Percentiles rank a stretch among this genome's conserved stretches.
These are phyloP conservation scores for Anisodus acutangulus DNA, from an alignment of 257 asterid genomes.

Conservation along the genomic window DNA sequence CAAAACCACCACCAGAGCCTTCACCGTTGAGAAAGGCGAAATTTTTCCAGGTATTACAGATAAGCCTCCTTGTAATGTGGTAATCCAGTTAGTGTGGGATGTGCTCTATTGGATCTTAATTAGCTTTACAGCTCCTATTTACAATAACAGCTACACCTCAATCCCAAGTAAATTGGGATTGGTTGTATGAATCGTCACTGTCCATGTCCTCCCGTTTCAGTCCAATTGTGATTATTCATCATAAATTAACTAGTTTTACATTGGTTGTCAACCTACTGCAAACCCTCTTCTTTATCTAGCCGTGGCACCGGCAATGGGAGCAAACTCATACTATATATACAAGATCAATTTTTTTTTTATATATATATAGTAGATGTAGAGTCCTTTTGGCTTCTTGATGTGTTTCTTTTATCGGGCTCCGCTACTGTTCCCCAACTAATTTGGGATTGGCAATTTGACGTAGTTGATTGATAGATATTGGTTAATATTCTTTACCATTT, in stretches of 20 bases:
- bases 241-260: background rate
- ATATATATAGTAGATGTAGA: too few species aligned
- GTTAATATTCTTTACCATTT: background rate
- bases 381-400: background rate
- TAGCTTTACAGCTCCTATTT: background rate
- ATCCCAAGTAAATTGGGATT: background rate
- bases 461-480: background rate
- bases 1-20: conserved; percentile 79
- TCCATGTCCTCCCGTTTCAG: background rate
- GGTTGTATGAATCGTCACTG: background rate
- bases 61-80: background rate
- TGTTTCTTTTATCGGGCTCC: too few species aligned
- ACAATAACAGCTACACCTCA: background rate
- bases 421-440: background rate
- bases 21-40: conserved; percentile 75
- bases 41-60: conserved; percentile 56
- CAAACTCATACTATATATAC: background rate
- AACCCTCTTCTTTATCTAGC: background rate
- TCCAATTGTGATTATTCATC: background rate
- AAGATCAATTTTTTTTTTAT: too few species aligned
- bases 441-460: background rate
- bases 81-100: background rate
- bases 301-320: background rate
- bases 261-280: background rate
- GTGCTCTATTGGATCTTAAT: background rate